Evolutionary conservation across 768 basidiomycete genomes (phyloP).

Genomic region (Saitozyma podzolica): DNA sequence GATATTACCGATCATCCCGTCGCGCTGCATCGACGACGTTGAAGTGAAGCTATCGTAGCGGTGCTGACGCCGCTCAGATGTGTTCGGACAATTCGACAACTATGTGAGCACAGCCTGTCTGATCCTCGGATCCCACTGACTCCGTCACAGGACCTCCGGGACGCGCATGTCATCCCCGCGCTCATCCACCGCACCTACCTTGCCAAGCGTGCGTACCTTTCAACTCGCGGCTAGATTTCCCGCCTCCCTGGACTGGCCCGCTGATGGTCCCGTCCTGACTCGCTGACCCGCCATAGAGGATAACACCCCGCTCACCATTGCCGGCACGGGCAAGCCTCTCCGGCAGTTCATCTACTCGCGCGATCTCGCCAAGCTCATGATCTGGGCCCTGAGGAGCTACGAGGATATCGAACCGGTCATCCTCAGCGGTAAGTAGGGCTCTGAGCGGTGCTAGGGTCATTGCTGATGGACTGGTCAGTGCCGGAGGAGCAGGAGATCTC

Average conservation of each 20-base stretch:
- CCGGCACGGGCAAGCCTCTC: conserved; percentile 85
- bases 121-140: not conserved
- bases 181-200: conserved; percentile 90
- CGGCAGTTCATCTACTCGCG: conserved; percentile 98
- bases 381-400: conserved; percentile 73
- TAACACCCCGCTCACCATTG: conserved; percentile 78
- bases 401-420: conserved; percentile 91
- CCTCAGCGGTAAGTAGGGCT: conserved; percentile 60
- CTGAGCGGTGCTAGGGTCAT: too few species aligned
- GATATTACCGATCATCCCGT: too few species aligned
- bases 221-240: too few species aligned
- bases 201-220: conserved; percentile 68
- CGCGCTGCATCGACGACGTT: too few species aligned
- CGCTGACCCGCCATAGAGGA: conserved; percentile 59
- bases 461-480: conserved; percentile 41
- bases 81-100: conserved; percentile 95
- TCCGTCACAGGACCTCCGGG: conserved; percentile 70
- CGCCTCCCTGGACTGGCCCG: not conserved
- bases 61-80: conserved; percentile 53
- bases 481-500: conserved; percentile 63
- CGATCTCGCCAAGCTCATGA: conserved; percentile 91
- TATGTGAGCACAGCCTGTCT: conserved; percentile 54
- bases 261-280: too few species aligned
- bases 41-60: too few species aligned
- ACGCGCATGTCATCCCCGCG: conserved; percentile 91